These are phyloP conservation scores for Dalbergia cochinchinensis DNA, from an alignment of 306 rosid genomes.

Conservation along the genomic window DNA sequence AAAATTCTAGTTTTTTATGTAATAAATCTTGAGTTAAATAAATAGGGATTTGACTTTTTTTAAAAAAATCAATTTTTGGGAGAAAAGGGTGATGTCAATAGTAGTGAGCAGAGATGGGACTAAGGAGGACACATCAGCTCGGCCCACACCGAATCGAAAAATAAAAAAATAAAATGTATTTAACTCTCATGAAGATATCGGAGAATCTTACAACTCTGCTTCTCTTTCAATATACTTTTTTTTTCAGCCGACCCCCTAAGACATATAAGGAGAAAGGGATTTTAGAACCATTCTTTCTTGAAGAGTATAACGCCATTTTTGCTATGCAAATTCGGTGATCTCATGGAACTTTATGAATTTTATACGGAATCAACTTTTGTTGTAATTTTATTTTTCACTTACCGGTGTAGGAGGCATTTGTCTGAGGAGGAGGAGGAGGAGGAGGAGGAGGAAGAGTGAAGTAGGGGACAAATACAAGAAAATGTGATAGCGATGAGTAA, in stretches of 20 bases:
- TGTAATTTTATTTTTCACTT: neutral
- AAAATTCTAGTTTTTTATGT: too few species aligned
- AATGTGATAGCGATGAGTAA: conserved; percentile 78
- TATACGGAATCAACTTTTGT: neutral
- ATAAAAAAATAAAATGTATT: neutral
- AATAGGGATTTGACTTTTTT: neutral
- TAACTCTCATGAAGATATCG: conserved; percentile 65
- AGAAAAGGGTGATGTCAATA: neutral
- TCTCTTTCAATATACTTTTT: conserved; percentile 24
- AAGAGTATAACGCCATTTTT: neutral
- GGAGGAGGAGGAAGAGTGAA: conserved; percentile 38
- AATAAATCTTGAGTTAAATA: neutral
- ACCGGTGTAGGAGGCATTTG: conserved; percentile 22
- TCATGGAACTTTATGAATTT: neutral
- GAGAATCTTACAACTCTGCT: conserved; percentile 51
- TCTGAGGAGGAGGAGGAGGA: neutral
- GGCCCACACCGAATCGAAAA: conserved; percentile 15
- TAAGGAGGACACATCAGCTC: too few species aligned
- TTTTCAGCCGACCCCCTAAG: neutral
- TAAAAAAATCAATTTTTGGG: neutral
- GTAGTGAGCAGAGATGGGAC: conserved; percentile 12
- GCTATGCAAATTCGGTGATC: neutral
- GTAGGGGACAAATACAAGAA: conserved; percentile 60
- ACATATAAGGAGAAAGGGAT: neutral
- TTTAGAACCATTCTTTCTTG: too few species aligned